A percentile compares a stretch with the other conserved stretches of the same genome.
Conservation (phyloP, 495 filamentous ascomycete genomes). For the Penicillium desertorum region DNA sequence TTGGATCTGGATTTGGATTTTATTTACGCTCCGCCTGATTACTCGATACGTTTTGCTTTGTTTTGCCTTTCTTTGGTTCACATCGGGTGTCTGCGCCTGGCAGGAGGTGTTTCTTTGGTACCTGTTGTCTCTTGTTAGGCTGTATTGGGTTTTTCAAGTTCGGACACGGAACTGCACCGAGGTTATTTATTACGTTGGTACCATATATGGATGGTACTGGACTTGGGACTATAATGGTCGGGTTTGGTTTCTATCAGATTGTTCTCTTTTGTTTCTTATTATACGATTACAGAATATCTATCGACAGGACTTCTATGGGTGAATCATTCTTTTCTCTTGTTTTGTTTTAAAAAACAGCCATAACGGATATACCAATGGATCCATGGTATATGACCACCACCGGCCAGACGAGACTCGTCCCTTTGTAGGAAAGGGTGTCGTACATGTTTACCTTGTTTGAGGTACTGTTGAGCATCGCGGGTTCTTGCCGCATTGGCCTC, state of each 20-base stretch:
- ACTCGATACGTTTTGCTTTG: slow-evolving; percentile 1
- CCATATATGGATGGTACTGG: slow-evolving; percentile 8
- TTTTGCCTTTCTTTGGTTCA: not conserved
- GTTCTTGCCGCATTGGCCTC: slow-evolving; percentile 13
- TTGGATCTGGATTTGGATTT: not conserved
- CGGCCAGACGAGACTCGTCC: not conserved
- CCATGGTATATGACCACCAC: not conserved
- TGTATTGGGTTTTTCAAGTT: not conserved
- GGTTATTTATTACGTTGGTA: slow-evolving; percentile 6
- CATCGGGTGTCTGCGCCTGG: not conserved
- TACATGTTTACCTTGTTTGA: not conserved
- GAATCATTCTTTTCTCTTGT: not conserved
- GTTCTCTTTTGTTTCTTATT: slow-evolving; percentile 4
- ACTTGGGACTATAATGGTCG: slow-evolving; percentile 5
- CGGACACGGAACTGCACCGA: not conserved
- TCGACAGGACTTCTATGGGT: slow-evolving; percentile 1
- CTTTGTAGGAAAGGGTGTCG: not conserved
- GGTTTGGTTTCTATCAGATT: not conserved
- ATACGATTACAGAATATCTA: slow-evolving; percentile 10
- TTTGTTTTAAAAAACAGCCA: not conserved
- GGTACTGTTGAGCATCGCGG: slow-evolving; percentile 2
- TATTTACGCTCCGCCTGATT: not conserved
- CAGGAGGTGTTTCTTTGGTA: slow-evolving; percentile 7
- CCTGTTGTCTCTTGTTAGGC: not conserved
- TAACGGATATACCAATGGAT: not conserved